phyloP scores from a whole-genome alignment of 768 basidiomycete species.

The Lepiota brunneoincarnata region DNA sequence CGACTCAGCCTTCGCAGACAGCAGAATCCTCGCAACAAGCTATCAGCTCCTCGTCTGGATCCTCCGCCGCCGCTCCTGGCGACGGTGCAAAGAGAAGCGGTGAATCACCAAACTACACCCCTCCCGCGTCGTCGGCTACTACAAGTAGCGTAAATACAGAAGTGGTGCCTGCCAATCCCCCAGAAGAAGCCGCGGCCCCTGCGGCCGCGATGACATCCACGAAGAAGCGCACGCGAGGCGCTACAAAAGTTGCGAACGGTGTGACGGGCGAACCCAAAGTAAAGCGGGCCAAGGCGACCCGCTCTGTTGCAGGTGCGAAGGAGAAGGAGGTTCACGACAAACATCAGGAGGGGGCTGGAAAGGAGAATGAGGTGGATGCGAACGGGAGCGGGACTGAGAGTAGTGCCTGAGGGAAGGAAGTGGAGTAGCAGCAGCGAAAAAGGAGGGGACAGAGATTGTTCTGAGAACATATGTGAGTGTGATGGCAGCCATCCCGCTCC shows the following conservation, averaged over 20 bases:
- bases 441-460: too few relatives aligned
- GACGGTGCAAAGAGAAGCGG: conserved; percentile 27
- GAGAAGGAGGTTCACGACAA: conserved; percentile 9
- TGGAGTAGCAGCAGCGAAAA: too few relatives aligned
- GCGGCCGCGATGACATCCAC: neutral
- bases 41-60: conserved; percentile 14
- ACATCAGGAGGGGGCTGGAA: neutral
- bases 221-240: conserved; percentile 13
- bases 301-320: conserved; percentile 6
- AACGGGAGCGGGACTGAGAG: conserved; percentile 10
- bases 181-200: conserved; percentile 27
- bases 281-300: conserved; percentile 14
- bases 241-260: neutral
- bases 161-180: conserved; percentile 17
- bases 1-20: neutral
- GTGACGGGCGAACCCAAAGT: conserved; percentile 12
- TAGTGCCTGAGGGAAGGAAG: conserved; percentile 3
- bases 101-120: conserved; percentile 6
- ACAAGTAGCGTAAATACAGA: conserved; percentile 13
- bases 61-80: conserved; percentile 25
- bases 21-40: neutral
- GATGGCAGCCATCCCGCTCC: neutral
- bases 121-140: conserved; percentile 11
- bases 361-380: neutral
- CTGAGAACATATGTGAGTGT: neutral